A percentile compares a stretch with the other conserved stretches of the same genome.
These are phyloP conservation scores for Paramecium octaurelia DNA, from an alignment of 73 alveolate genomes.

Conservation along the genomic window DNA sequence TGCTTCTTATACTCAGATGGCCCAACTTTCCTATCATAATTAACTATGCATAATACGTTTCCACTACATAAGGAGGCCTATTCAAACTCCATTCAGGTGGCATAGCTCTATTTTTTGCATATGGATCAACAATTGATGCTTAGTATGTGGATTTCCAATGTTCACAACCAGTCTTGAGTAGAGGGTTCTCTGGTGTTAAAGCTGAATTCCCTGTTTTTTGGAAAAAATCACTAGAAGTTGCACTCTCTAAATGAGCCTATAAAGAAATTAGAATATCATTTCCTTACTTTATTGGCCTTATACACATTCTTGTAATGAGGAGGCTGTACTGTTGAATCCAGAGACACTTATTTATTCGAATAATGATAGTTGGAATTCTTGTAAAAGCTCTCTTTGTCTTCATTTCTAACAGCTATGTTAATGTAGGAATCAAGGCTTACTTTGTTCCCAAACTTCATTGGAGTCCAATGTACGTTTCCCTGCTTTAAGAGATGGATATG, in stretches of 20 bases:
- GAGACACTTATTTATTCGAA: not conserved
- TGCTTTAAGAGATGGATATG: slow-evolving; percentile 59
- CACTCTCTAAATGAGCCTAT: slow-evolving; percentile 46
- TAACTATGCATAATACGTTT: slow-evolving; percentile 1
- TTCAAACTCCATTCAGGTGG: slow-evolving; percentile 60
- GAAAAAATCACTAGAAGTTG: slow-evolving; percentile 43
- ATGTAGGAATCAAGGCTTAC: not conserved
- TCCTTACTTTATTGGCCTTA: slow-evolving; percentile 42
- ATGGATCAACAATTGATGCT: slow-evolving; percentile 59
- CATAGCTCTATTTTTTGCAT: slow-evolving; percentile 37
- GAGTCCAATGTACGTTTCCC: slow-evolving; percentile 54
- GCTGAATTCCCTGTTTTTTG: slow-evolving; percentile 1
- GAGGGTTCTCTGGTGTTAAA: slow-evolving; percentile 44
- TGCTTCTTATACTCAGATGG: slow-evolving; percentile 59
- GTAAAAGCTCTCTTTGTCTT: slow-evolving; percentile 33
- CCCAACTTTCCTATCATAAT: slow-evolving; percentile 46
- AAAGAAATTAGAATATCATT: not conserved
- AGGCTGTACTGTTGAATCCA: slow-evolving; percentile 47
- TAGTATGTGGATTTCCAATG: slow-evolving; percentile 58
- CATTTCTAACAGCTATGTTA: slow-evolving; percentile 1
- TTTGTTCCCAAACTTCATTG: slow-evolving; percentile 55
- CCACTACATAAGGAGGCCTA: slow-evolving; percentile 53
- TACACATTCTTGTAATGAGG: not conserved
- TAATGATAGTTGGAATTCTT: slow-evolving; percentile 50
- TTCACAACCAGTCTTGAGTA: slow-evolving; percentile 52